A percentile compares a stretch with the other conserved stretches of the same genome.
phyloP scores from a whole-genome alignment of 2,329 filamentous ascomycete species.

The Colletotrichum liaoningense region DNA sequence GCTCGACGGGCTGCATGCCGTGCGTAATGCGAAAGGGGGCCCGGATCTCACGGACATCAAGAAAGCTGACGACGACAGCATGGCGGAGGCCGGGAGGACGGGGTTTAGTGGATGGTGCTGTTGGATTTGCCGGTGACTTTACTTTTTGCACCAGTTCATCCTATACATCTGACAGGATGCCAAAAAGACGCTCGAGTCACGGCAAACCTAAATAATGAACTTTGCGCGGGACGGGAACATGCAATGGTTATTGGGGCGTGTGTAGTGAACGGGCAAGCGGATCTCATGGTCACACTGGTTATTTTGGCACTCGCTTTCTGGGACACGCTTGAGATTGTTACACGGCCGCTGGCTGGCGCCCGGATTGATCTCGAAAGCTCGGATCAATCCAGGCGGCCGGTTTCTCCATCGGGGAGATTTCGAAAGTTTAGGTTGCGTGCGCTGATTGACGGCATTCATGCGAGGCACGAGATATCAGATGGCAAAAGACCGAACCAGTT shows the following conservation, averaged over 20 bases:
- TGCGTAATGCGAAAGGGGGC: neutral
- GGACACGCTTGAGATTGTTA: neutral
- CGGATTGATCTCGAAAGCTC: neutral
- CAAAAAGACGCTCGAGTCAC: neutral
- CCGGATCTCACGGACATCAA: neutral
- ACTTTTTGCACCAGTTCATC: neutral
- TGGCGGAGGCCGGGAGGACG: neutral
- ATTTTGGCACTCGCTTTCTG: conserved; percentile 10
- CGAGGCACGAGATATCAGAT: neutral
- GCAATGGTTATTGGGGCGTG: neutral
- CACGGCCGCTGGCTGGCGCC: neutral
- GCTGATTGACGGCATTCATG: conserved; percentile 5
- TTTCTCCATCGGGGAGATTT: neutral
- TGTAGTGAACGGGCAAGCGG: neutral
- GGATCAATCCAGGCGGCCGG: neutral
- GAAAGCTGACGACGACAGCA: neutral
- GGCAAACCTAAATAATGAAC: neutral
- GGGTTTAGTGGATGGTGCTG: neutral
- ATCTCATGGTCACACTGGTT: neutral
- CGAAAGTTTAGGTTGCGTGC: neutral
- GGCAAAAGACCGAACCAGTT: neutral
- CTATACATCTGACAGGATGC: neutral
- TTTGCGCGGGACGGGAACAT: neutral
- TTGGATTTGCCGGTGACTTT: neutral
- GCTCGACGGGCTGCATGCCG: neutral